Evolutionary conservation across 768 basidiomycete species (phyloP), one percentile per base, ranked within the genome.

Genomic region (Hortiboletus campestris): DNA sequence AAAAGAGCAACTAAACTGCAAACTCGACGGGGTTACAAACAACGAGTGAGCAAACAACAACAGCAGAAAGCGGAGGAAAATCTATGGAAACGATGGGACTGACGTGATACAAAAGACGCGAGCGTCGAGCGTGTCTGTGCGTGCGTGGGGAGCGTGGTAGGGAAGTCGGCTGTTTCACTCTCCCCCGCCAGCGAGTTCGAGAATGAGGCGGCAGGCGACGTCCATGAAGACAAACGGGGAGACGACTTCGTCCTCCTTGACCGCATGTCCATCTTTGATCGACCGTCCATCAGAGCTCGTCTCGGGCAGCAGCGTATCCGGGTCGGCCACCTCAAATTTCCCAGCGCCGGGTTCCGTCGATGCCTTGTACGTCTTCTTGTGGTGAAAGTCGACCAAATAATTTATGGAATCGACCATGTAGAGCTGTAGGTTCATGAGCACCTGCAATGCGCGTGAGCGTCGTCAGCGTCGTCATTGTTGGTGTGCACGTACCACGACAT

Each of bases 371-470:
- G 94, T 90, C 68, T 93, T 94, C 72, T 97, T 93, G 76, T 98
- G 95, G 64, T 97, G 88, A 75, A 99, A 99, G 69, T 98, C 96
- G 53, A 99, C 97, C 29, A 99, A 82, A 73, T 98, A 98, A 74
- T 98, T 98, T 70, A 87, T 85, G 22, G 86, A 86, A 68, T 99
- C 96, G 19, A 99, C 93, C 80, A 92, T 90, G 71, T 98, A 99
- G 38, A 98, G 81, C 64, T 98, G 94, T 2, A 99, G 81, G 72
- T 99, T 97, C 94, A 98, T 98, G 35, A 97, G 78, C 7, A 97
- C 85, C 94, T 95, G 65, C 20, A 46, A 53, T 38, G 8, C 38
- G 42, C 35, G 46, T 53, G 4, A 51, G 32, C 46, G 7, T 52
- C 14, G 14, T 19, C 40, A 4, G 28, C 34, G 1, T 29, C 35